These are phyloP conservation scores for Buxus sempervirens DNA, from an alignment of 164 flowering plant genomes.

Conservation along the genomic window DNA sequence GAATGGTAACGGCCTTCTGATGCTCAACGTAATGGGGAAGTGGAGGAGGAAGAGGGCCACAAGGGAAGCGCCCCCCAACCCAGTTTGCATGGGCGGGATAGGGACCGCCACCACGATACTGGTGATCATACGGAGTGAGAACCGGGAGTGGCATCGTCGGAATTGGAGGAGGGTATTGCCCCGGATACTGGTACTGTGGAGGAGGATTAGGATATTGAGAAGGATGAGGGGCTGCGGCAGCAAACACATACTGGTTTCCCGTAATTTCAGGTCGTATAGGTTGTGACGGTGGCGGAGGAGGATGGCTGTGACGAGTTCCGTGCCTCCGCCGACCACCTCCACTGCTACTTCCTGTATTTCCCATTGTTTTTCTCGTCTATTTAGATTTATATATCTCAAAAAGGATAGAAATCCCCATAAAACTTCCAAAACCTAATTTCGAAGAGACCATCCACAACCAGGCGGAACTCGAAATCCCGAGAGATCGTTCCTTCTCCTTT, in stretches of 20 bases:
- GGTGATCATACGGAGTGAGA: slow-evolving; percentile 71
- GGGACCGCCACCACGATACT: slow-evolving; percentile 35
- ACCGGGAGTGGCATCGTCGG: slow-evolving; percentile 46
- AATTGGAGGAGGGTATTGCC: slow-evolving; percentile 57
- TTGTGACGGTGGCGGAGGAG: slow-evolving; percentile 51
- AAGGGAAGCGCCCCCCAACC: slow-evolving; percentile 59
- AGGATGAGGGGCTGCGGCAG: slow-evolving; percentile 82
- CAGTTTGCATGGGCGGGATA: slow-evolving; percentile 36
- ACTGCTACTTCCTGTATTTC: slow-evolving; percentile 53
- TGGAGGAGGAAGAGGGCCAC: slow-evolving; percentile 41
- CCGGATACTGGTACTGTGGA: slow-evolving; percentile 60
- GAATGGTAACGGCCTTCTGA: slow-evolving; percentile 87
- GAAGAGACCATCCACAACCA: too few species aligned
- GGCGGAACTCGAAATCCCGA: too few species aligned
- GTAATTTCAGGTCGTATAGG: slow-evolving; percentile 53
- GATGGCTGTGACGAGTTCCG: slow-evolving; percentile 36
- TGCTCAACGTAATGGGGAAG: slow-evolving; percentile 74
- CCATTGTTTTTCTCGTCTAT: slow-evolving; percentile 40
- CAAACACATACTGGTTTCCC: slow-evolving; percentile 65
- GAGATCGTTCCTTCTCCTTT: not conserved
- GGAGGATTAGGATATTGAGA: slow-evolving; percentile 50
- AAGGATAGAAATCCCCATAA: not conserved
- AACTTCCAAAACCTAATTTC: not conserved
- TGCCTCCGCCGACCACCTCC: slow-evolving; percentile 41
- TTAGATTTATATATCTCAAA: not conserved